phyloP scores from a whole-genome alignment of 2,329 filamentous ascomycete species.

The Stachybotrys echinatus region DNA sequence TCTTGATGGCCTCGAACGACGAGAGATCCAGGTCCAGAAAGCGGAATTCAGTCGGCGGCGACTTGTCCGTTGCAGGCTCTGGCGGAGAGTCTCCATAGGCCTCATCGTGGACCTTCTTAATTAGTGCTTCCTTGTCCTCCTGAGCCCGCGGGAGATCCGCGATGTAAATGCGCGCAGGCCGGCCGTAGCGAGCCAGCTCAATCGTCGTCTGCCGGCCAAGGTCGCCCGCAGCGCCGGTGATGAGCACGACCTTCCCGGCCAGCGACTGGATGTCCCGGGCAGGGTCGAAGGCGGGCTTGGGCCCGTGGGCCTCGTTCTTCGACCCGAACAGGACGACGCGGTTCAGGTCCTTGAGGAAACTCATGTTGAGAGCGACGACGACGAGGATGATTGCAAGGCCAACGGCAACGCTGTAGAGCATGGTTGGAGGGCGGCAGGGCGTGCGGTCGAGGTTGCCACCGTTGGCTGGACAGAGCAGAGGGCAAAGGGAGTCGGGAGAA shows the following conservation, averaged over 20 bases:
- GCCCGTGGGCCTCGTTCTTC: not conserved
- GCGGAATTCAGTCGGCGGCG: not conserved
- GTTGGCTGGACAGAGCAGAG: too few relatives aligned
- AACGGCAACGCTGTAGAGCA: not conserved
- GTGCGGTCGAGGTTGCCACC: too few relatives aligned
- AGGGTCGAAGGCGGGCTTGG: not conserved
- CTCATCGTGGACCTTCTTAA: not conserved
- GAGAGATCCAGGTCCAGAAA: not conserved
- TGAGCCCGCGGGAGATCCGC: not conserved
- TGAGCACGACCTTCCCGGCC: constrained; percentile 68
- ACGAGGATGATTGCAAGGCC: not conserved
- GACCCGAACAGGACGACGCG: not conserved
- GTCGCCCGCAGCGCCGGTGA: constrained; percentile 82
- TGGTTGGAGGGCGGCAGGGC: too few relatives aligned
- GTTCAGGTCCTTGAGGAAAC: not conserved
- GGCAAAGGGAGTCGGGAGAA: too few relatives aligned
- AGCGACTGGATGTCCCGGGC: constrained; percentile 49
- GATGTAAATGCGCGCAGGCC: constrained; percentile 5
- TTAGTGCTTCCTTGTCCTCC: not conserved
- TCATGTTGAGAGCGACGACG: not conserved
- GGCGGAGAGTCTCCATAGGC: not conserved
- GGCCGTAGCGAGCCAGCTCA: constrained; percentile 3
- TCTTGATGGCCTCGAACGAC: not conserved
- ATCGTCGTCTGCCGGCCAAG: constrained; percentile 51
- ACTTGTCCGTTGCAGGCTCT: not conserved